Conservation (phyloP, 2,329 filamentous ascomycete genomes). For the Stagonosporopsis cucurbitacearum region DNA sequence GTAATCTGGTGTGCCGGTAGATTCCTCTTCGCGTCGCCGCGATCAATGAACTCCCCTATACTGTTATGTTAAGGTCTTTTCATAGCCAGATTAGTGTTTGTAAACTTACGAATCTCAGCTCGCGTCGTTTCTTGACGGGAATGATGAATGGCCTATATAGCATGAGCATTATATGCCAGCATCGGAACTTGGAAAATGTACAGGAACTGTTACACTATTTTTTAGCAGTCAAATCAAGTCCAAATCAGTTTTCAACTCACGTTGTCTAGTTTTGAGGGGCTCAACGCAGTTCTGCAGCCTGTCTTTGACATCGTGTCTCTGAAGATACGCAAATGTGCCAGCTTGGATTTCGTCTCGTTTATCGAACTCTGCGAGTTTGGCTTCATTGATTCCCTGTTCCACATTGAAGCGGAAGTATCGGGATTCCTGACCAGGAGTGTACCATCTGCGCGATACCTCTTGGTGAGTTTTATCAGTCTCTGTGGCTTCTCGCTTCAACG, state of each 20-base stretch:
- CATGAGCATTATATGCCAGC: neutral
- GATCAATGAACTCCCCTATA: neutral
- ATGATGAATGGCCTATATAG: neutral
- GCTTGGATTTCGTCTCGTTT: constrained; percentile 18
- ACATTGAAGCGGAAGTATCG: constrained; percentile 26
- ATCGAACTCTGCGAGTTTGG: constrained; percentile 18
- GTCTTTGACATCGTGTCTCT: constrained; percentile 8
- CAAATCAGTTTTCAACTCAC: constrained; percentile 20
- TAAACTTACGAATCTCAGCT: neutral
- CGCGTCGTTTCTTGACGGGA: neutral
- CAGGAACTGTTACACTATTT: neutral
- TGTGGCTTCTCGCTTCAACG: constrained; percentile 9
- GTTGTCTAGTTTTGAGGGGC: constrained; percentile 19
- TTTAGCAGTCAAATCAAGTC: neutral
- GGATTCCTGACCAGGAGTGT: neutral
- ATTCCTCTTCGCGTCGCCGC: neutral
- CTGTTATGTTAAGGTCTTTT: neutral
- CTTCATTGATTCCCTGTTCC: constrained; percentile 18
- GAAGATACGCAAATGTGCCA: constrained; percentile 6
- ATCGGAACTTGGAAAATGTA: neutral
- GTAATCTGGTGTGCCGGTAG: neutral
- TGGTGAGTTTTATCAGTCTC: constrained; percentile 18
- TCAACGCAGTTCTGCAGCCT: constrained; percentile 6
- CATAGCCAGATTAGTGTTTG: neutral
- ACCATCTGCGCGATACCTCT: constrained; percentile 9